These are phyloP conservation scores for Cutaneotrichosporon cutaneum DNA, from an alignment of 1,284 basidiomycete species.

Conservation along the genomic window DNA sequence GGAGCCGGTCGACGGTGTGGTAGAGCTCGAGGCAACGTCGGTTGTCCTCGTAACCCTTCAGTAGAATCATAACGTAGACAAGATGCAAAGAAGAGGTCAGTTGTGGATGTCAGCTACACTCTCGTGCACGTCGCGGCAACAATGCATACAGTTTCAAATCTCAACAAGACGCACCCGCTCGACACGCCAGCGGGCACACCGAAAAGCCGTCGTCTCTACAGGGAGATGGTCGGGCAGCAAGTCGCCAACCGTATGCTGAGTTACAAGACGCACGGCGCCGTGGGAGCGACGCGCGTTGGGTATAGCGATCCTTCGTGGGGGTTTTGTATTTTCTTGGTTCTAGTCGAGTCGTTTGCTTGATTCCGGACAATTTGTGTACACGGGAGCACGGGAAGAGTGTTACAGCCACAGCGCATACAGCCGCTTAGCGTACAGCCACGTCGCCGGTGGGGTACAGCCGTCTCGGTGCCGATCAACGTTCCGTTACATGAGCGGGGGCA, in stretches of 20 bases:
- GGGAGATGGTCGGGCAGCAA: conserved; percentile 18
- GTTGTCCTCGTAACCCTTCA: background rate
- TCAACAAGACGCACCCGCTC: conserved; percentile 31
- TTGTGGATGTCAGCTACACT: background rate
- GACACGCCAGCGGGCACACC: conserved; percentile 27
- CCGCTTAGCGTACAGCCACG: conserved; percentile 6
- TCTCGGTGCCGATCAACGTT: conserved; percentile 8
- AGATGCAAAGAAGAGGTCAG: background rate
- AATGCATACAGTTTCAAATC: conserved; percentile 33
- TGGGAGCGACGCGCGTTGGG: conserved; percentile 5
- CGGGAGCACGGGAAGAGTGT: conserved; percentile 18
- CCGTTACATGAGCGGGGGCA: conserved; percentile 26
- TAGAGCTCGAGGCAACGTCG: conserved; percentile 6
- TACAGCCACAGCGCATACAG: conserved; percentile 19
- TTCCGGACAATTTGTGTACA: conserved; percentile 28
- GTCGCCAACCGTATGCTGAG: conserved; percentile 24
- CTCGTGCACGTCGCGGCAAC: conserved; percentile 16
- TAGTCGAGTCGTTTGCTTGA: background rate
- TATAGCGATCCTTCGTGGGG: conserved; percentile 9
- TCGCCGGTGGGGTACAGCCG: conserved; percentile 10
- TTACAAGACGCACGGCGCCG: conserved; percentile 21
- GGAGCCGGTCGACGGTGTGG: background rate
- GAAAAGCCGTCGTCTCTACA: conserved; percentile 29
- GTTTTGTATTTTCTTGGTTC: background rate
- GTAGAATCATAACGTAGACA: background rate